Percentiles rank a stretch among this genome's conserved stretches.
Conservation (phyloP, 768 basidiomycete genomes). For the Agrocybe pediades region DNA sequence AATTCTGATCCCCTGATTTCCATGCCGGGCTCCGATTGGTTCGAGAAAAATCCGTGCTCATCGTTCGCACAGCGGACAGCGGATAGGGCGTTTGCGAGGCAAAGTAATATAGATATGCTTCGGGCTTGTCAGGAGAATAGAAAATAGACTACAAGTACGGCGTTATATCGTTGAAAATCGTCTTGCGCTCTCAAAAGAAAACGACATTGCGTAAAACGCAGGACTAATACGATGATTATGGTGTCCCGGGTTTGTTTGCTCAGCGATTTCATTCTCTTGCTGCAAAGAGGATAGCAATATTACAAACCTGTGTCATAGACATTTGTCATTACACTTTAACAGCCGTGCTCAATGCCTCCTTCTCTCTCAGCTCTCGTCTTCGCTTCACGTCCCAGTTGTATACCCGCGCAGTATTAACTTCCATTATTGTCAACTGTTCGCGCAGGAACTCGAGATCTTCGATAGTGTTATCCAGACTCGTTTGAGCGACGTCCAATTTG, state of each 20-base stretch:
- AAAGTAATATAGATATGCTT: too few species aligned
- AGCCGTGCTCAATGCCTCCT: slow-evolving; percentile 11
- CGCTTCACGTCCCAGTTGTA: slow-evolving; percentile 96
- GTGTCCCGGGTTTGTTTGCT: too few species aligned
- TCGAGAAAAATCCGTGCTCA: background rate
- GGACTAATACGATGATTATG: too few species aligned
- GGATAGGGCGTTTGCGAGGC: background rate
- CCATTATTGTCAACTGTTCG: slow-evolving; percentile 97
- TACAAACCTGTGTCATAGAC: background rate
- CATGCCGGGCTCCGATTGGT: background rate
- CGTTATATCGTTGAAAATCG: too few species aligned
- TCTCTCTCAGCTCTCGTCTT: slow-evolving; percentile 56
- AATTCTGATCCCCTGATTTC: background rate
- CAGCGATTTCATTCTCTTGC: background rate
- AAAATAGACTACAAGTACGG: too few species aligned
- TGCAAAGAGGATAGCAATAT: slow-evolving; percentile 18
- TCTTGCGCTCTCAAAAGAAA: too few species aligned
- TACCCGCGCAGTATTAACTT: slow-evolving; percentile 91
- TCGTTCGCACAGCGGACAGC: too few species aligned
- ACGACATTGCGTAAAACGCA: too few species aligned
- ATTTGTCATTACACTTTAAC: background rate
- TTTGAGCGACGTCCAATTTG: slow-evolving; percentile 75
- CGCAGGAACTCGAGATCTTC: slow-evolving; percentile 92
- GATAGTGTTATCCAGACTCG: slow-evolving; percentile 62
- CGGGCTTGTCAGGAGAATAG: too few species aligned